Conservation (phyloP, 2,329 filamentous ascomycete genomes). For the Tolypocladium amazonense region DNA sequence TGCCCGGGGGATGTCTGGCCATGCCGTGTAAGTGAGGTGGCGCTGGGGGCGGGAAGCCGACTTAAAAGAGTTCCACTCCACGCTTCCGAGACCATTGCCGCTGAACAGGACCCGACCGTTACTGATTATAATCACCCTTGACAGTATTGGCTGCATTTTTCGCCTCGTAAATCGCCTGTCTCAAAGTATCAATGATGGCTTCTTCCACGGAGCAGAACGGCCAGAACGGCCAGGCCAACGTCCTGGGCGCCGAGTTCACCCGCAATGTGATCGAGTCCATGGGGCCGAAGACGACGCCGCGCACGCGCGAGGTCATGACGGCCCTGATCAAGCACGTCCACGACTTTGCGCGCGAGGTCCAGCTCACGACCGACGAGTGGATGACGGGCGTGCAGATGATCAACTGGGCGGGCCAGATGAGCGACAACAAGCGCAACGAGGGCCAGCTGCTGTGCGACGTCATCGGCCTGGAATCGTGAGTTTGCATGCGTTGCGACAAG, state of each 20-base stretch:
- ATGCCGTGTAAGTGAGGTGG: not conserved
- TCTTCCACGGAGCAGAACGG: not conserved
- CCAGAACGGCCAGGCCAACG: slow-evolving; percentile 5
- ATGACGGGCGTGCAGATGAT: slow-evolving; percentile 53
- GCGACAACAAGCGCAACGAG: slow-evolving; percentile 59
- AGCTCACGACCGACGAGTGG: slow-evolving; percentile 76
- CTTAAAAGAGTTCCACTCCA: not conserved
- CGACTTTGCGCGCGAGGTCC: slow-evolving; percentile 70
- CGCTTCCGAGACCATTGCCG: not conserved
- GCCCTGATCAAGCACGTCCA: slow-evolving; percentile 65
- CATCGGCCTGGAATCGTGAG: slow-evolving; percentile 59
- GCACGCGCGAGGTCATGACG: slow-evolving; percentile 57
- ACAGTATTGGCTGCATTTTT: not conserved
- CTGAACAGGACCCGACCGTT: not conserved
- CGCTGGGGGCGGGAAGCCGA: not conserved
- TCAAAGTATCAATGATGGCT: not conserved
- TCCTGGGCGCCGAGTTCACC: slow-evolving; percentile 49
- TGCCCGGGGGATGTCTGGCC: not conserved
- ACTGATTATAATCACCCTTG: not conserved
- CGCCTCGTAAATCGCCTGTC: not conserved
- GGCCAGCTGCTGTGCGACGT: slow-evolving; percentile 63
- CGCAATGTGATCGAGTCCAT: slow-evolving; percentile 62
- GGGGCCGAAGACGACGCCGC: slow-evolving; percentile 58
- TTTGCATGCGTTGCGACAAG: not conserved
- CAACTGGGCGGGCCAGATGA: slow-evolving; percentile 56